Base-by-base conservation (phyloP, 1,284 basidiomycete genomes). In the Ustilago cynodontis region DNA sequence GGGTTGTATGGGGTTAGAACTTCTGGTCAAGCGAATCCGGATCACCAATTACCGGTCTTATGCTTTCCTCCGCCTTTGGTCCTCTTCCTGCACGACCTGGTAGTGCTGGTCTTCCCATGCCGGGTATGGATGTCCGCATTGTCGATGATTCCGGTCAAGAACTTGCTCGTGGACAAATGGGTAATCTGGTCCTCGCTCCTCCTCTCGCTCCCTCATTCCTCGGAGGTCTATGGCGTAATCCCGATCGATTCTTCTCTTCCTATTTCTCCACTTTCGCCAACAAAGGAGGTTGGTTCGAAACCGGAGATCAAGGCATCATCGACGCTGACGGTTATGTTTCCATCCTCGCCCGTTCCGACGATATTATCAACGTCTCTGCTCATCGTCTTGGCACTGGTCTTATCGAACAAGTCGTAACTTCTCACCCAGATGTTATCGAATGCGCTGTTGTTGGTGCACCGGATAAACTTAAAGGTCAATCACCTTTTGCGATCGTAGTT, bases 381-480 rank as follows among this genome's bases (percentile, higher is more conserved):
- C 83, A 85, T 33, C 75, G 83, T 7, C 71, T 85, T 16, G 76
- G 78, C 26, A 83, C 83, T 11, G 77, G 77, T 13, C 66, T 85
- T 35, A 77, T 85, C 52, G 83, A 85, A 57, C 78, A 83, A 47
- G 79, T 80, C 53, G 72, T 82, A 18, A 75, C 70, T 1, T 51
- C 45, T 0, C 78, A 82, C 31, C 63, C 69, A 10, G 71, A 75
- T 22, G 71, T 82, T 1, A 63, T 79, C 58, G 80, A 82, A 64
- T 81, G 82, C 71, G 86, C 85, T 16, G 83, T 85, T 9, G 80
- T 85, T 0, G 83, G 83, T 7, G 77, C 81, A 1, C 83, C 83
- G 2, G 83, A 85, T 54, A 71, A 78, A 31, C 68, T 81, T 35
- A 85, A 85, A n/a, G 83, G 84, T 1, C 81, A 82, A 45, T 76